These are phyloP conservation scores for Bruguiera hainesii DNA, from an alignment of 441 rosid species.

Conservation along the genomic window DNA sequence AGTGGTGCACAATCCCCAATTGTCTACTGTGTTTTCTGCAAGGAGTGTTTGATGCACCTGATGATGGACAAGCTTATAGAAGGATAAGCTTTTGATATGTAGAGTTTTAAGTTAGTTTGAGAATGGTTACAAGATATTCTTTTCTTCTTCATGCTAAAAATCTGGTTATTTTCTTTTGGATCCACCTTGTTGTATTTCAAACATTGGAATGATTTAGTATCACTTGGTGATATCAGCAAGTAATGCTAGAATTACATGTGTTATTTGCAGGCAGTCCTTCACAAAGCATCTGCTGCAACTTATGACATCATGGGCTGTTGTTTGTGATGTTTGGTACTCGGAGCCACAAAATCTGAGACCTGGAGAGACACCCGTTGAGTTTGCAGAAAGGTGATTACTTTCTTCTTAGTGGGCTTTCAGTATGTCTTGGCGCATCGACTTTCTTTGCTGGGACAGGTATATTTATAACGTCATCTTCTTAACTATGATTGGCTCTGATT, in stretches of 20 bases:
- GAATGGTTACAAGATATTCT: neutral
- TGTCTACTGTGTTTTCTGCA: neutral
- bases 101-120: neutral
- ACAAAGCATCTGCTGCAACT: slow-evolving; percentile 92
- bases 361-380: slow-evolving; percentile 84
- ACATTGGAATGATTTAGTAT: neutral
- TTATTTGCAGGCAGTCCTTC: slow-evolving; percentile 78
- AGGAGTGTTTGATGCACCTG: neutral
- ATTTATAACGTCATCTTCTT: neutral
- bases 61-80: neutral
- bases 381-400: slow-evolving; percentile 79
- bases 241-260: slow-evolving; percentile 13
- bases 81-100: neutral
- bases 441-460: neutral
- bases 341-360: slow-evolving; percentile 81
- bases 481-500: neutral
- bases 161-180: neutral
- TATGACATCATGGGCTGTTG: slow-evolving; percentile 99
- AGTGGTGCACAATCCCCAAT: neutral
- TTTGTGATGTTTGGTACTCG: slow-evolving; percentile 96
- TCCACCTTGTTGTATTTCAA: neutral
- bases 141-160: neutral
- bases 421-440: neutral
- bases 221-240: neutral
- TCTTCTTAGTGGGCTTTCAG: slow-evolving; percentile 8